Evolutionary conservation across 2,329 filamentous ascomycete genomes (phyloP), one percentile per base, ranked within the genome.

Genomic region (Ustilaginoidea virens): DNA sequence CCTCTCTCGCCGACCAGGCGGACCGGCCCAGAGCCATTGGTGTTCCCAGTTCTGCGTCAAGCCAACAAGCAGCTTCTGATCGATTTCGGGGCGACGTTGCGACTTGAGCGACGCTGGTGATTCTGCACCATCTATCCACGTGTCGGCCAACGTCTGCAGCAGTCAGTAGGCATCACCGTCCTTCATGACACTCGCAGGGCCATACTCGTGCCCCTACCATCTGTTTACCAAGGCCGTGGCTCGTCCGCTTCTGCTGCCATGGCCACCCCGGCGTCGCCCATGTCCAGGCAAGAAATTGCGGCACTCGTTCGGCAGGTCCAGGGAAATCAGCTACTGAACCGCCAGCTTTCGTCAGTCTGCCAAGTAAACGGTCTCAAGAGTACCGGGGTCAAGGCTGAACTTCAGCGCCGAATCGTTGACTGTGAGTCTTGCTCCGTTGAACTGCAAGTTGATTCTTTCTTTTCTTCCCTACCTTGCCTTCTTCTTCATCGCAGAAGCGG

Each of bases 361-460:
- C 68, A 72, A 37, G 61, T 69, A 35, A 81, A 92, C 56, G 69
- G 74, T 26, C 61, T 92, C 20, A 68, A 71, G 39, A 78, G 81
- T 35, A 80, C 77, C 17, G 90, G 90, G 13, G 77, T 90, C 44
- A 98, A 98, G 61, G 71, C 74, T 19, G 69, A 80, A 23, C 60
- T 96, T 34, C 85, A 93, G 54, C 58, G 60, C 33, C 76, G 87
- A 43, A 80, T 94, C 36, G 70, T 78, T 37, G 61, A 70, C 34
- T 69, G 90, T 96, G 63, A 55, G 80, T 72, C 21, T 10, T 19
- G 12, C 30, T 30, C n/a, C 3, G 15, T 12, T 30, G 8, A 27
- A 21, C 17, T 30, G 26, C 27, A 17, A 17, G n/a, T 16, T 19
- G 12, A 17, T n/a, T 28, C 11, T 13, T 15, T 25, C 17, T 29